These are phyloP conservation scores for Quercus gilva DNA, from an alignment of 306 rosid genomes.

Conservation along the genomic window DNA sequence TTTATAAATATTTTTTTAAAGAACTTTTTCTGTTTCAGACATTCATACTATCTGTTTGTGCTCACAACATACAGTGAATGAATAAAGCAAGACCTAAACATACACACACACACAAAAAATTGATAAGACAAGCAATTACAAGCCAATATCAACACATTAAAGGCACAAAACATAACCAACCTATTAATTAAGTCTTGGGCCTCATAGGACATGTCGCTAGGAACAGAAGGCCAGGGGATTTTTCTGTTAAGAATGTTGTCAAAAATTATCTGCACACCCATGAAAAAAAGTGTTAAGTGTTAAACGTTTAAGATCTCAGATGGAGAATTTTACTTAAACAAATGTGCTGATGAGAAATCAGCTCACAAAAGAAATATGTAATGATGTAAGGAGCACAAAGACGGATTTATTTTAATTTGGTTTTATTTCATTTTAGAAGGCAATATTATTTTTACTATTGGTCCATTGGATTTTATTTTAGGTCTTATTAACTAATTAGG, in stretches of 20 bases:
- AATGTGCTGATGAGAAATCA: background rate
- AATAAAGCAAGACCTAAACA: background rate
- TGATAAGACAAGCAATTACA: background rate
- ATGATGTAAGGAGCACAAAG: too few species aligned
- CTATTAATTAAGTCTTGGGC: constrained; percentile 12
- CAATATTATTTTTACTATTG: too few species aligned
- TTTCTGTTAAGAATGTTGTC: constrained; percentile 9
- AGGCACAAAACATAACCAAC: background rate
- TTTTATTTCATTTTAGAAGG: too few species aligned
- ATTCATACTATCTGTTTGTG: background rate
- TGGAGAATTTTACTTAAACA: background rate
- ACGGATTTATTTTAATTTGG: too few species aligned
- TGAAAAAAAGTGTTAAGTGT: background rate
- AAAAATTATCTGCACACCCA: constrained; percentile 4
- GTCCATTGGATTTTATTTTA: too few species aligned
- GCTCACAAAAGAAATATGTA: background rate
- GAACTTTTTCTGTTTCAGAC: background rate
- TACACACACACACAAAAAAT: background rate
- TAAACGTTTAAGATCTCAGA: background rate
- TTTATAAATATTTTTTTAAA: background rate
- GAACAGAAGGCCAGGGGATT: constrained; percentile 4
- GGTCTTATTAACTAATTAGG: too few species aligned
- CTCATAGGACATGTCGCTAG: background rate
- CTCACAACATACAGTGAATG: background rate
- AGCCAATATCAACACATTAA: background rate